A percentile compares a stretch with the other conserved stretches of the same genome.
These are phyloP conservation scores for Meripilus lineatus DNA, from an alignment of 1,284 basidiomycete genomes.

Conservation along the genomic window DNA sequence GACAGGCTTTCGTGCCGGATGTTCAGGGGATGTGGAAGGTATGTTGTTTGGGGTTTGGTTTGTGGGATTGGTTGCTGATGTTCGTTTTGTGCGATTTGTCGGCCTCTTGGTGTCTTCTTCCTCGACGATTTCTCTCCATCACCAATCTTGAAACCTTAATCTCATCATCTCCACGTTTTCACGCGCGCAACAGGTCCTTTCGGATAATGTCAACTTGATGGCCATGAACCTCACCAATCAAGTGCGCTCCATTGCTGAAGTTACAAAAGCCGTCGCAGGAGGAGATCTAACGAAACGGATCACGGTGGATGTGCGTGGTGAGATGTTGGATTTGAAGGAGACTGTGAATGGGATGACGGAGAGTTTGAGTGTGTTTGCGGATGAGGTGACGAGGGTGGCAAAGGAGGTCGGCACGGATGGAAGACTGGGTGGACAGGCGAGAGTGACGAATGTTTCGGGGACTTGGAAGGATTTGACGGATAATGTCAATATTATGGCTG, in stretches of 20 bases:
- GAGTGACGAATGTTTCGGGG: slow-evolving; percentile 89
- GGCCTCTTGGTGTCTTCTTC: no score
- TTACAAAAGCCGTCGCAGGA: slow-evolving; percentile 85
- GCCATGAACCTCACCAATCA: slow-evolving; percentile 61
- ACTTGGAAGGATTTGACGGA: slow-evolving; percentile 98
- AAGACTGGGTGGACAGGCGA: slow-evolving; percentile 80
- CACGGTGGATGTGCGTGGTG: slow-evolving; percentile 83
- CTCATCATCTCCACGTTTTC: no score
- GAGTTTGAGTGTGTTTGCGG: slow-evolving; percentile 82
- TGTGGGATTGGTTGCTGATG: no score
- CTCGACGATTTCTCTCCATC: no score
- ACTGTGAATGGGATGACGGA: slow-evolving; percentile 93
- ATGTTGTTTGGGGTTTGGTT: slow-evolving; percentile 10
- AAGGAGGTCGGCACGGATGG: slow-evolving; percentile 93
- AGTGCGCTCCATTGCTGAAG: slow-evolving; percentile 43
- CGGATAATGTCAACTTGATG: slow-evolving; percentile 83
- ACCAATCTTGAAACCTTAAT: no score
- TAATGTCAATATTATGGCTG: slow-evolving; percentile 89
- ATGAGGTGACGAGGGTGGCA: slow-evolving; percentile 84
- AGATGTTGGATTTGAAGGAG: slow-evolving; percentile 84
- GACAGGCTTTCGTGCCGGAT: slow-evolving; percentile 84
- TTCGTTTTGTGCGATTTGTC: no score
- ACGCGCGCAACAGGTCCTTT: slow-evolving; percentile 50
- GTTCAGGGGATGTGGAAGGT: slow-evolving; percentile 93
- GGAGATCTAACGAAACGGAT: slow-evolving; percentile 92